Conservation (phyloP, 169 alveolate genomes). For the Plasmodium knowlesi region DNA sequence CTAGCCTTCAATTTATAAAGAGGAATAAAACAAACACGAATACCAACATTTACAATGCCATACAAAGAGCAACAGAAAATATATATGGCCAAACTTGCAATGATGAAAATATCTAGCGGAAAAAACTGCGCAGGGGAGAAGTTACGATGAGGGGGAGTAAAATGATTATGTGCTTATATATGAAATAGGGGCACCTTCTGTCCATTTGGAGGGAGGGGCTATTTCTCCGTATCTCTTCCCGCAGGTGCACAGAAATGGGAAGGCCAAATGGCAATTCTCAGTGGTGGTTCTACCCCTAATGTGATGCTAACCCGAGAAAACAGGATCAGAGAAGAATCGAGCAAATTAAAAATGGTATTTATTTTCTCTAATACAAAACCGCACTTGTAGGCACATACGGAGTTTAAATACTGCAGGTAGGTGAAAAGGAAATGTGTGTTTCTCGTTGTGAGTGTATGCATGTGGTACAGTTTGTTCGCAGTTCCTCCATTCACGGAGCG, state of each 20-base stretch:
- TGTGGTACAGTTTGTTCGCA: not conserved
- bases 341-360: conserved; percentile 54
- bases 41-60: conserved; percentile 82
- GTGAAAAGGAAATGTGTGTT: not conserved
- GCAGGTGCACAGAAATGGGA: not conserved
- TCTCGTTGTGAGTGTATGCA: not conserved
- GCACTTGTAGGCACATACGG: conserved; percentile 79
- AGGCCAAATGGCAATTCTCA: not conserved
- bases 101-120: conserved; percentile 80
- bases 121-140: conserved; percentile 45
- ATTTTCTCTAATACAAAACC: conserved; percentile 83
- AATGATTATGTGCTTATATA: not conserved
- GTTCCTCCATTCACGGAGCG: not conserved
- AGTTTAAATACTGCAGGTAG: conserved; percentile 66
- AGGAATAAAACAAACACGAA: conserved; percentile 76
- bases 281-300: not conserved
- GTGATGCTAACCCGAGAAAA: conserved; percentile 23
- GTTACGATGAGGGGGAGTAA: not conserved
- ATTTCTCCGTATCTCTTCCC: not conserved
- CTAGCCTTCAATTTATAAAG: conserved; percentile 78
- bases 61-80: conserved; percentile 79
- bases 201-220: not conserved
- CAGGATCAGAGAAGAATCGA: conserved; percentile 63
- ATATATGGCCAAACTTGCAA: conserved; percentile 78
- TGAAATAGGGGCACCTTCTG: not conserved